Evolutionary conservation across 306 rosid species (phyloP).

Genomic region (Hippophae gyantsensis): DNA sequence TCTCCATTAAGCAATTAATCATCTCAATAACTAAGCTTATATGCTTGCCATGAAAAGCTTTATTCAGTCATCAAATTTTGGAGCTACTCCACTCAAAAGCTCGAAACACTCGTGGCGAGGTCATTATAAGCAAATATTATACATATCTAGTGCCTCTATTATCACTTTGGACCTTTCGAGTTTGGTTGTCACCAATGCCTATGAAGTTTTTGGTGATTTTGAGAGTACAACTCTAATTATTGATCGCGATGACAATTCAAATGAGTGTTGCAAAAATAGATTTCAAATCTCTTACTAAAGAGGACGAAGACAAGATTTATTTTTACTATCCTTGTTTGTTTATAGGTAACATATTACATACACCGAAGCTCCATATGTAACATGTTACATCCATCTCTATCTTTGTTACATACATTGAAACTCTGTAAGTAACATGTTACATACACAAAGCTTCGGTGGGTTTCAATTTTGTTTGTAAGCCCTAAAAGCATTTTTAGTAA

Average conservation of each 20-base stretch:
- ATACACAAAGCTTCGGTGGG: too few relatives aligned
- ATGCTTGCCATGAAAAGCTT: slow-evolving; percentile 34
- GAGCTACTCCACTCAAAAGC: slow-evolving; percentile 46
- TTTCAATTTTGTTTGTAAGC: too few relatives aligned
- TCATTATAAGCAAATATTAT: slow-evolving; percentile 82
- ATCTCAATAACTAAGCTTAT: slow-evolving; percentile 10
- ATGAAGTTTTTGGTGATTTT: slow-evolving; percentile 55
- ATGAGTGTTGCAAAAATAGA: slow-evolving; percentile 24
- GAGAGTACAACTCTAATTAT: slow-evolving; percentile 61
- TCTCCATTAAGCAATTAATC: slow-evolving; percentile 45
- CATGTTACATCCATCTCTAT: too few relatives aligned
- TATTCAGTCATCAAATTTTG: slow-evolving; percentile 7
- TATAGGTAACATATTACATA: too few relatives aligned
- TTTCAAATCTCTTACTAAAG: too few relatives aligned
- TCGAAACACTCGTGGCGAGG: slow-evolving; percentile 99
- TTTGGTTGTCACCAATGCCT: slow-evolving; percentile 71
- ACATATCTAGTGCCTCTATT: slow-evolving; percentile 52
- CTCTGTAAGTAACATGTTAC: too few relatives aligned
- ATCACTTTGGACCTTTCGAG: slow-evolving; percentile 77
- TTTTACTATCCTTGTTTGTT: too few relatives aligned
- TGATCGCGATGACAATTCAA: slow-evolving; percentile 75
- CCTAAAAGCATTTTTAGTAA: too few relatives aligned
- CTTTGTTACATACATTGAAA: too few relatives aligned
- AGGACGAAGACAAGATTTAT: too few relatives aligned
- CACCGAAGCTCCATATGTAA: too few relatives aligned